Evolutionary conservation across 2,329 filamentous ascomycete genomes (phyloP), one percentile per base, ranked within the genome.

Genomic region (Cercospora sp.): DNA sequence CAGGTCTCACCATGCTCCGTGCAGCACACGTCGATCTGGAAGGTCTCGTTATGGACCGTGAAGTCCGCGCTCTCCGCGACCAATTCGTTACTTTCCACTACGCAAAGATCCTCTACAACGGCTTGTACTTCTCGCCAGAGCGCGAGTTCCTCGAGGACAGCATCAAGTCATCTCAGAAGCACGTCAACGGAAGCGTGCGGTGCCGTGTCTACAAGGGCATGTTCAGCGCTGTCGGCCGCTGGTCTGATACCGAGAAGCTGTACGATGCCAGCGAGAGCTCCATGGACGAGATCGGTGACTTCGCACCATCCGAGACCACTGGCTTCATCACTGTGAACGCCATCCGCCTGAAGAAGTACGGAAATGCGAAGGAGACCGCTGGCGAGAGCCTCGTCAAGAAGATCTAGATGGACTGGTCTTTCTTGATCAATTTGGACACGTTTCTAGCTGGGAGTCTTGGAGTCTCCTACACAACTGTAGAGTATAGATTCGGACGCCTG

Each of bases 211-310:
- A 90, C 85, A 91, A 91, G 87, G 89, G 91, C 72, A 83, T 82
- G 76, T 83, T 89, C 78, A 83, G 79, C 79, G 82, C 90, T 67
- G 77, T 90, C 48, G 87, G 88, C 67, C 82, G 88, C 67, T 86
- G 82, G 76, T 84, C 81, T 31, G 83, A 89, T 77, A 90, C 88
- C 8, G 88, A 89, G 84, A 91, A 91, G 83, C 82, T 91, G 69
- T 91, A 91, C 78, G 85, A 86, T 74, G 87, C 85, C 80, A 84
- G 84, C 74, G 89, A 90, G 82, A 85, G 84, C 70, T 86, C 83
- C 72, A 91, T 91, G 89, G 90, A 93, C 77, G 88, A 88, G 72
- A 85, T 91, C 72, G 88, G 86, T 73, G 87, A 88, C 80, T 91
- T 91, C 77, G 83, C 83, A 73, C 89, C 89, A 18, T 82, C 82